Base-by-base conservation (phyloP, 768 basidiomycete genomes). In the Sarcodon sp. region DNA sequence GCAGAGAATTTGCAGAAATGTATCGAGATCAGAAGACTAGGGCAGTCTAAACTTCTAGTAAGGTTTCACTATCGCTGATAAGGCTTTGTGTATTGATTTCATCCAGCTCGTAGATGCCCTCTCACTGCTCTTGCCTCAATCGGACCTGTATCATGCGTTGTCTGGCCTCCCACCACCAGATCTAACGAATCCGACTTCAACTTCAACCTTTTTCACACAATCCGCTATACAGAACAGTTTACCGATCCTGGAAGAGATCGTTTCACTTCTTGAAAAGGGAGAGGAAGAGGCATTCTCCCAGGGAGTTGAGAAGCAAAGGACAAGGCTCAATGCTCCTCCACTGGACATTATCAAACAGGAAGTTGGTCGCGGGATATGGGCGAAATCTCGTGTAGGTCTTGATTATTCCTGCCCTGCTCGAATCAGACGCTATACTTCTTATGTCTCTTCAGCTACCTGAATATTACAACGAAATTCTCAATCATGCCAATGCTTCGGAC, bases 1-100 rank as follows among this genome's bases (percentile, higher is more conserved):
- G 91, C 87, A 2, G 87, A 91, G 60, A 68, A 71, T 1, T 59
- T 94, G 39, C 89, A 96, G 58, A 89, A 81, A 55, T 63, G 88
- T 32, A 65, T 97, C 12, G 72, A 78, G 4, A 60, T 80, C 2
- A 74, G 75, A 33, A 70, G 77, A 43, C 66, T 57, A 35, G 61
- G 52, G 13, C 13, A 21, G 6, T 13, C 18, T 7, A 12, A 8
- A 21, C 27, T 33, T n/a, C 38, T 6, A 6, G 33, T 15, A 6
- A 18, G 13, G 33, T 34, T 15, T 27, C 13, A 27, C n/a, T 7
- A 27, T 21, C 33, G n/a, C 32, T 33, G 12, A 33, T 4, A 27
- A 6, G 12, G n/a, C 10, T 27, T 47, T 4, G 48, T 34, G 6
- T 38, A 16, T 33, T 50, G 47, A 45, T 50, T 32, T 43, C 12